Base-by-base conservation (phyloP, 1,284 basidiomycete species). In the Nidula niveotomentosa region DNA sequence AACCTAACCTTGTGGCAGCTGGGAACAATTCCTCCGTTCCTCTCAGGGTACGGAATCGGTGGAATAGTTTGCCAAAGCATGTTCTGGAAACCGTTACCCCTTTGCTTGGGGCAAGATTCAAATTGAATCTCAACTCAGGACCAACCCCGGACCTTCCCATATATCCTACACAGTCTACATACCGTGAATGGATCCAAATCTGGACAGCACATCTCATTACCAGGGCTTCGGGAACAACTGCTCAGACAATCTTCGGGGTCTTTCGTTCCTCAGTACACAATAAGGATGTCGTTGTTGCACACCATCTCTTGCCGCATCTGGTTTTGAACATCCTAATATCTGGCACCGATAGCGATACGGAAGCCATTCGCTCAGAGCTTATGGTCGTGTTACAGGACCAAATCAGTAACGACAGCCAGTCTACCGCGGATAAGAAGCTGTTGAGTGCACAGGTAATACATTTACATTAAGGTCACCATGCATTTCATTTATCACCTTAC, bases 181-280 rank as follows among this genome's bases (percentile, higher is more conserved):
- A 97, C 71, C 86, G 96, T 48, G 96, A 99, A 69, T 99, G 97
- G 97, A 81, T 99, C 18, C 94, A 97, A 61, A 70, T 83, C 0
- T 99, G 96, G 96, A 88, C 92, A 0, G 81, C 84, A 9, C 83
- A 93, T 66, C 83, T 99, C n/a, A 93, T 98, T 54, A 79, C 83
- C 8, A 76, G 80, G 65, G 80, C 79, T 1, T 81, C 81, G 1
- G 84, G 83, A n/a, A 64, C 68, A 2, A 77, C 74, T 35, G 90
- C 90, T 3, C 71, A 76, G 56, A 74, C 73, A 18, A 86, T 99
- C 48, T 99, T 99, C 66, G 76, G 81, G 8, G 85, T 90, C 5
- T 93, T 98, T 65, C 82, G 86, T 18, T 84, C 88, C 3, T 87
- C 91, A 0, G 82, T 98, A 30, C 82, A 87, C 44, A 91, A 91